Percentiles rank a stretch among this genome's conserved stretches.
Evolutionary conservation across 2,329 filamentous ascomycete species (phyloP).

Genomic region (Aplosporella prunicola): DNA sequence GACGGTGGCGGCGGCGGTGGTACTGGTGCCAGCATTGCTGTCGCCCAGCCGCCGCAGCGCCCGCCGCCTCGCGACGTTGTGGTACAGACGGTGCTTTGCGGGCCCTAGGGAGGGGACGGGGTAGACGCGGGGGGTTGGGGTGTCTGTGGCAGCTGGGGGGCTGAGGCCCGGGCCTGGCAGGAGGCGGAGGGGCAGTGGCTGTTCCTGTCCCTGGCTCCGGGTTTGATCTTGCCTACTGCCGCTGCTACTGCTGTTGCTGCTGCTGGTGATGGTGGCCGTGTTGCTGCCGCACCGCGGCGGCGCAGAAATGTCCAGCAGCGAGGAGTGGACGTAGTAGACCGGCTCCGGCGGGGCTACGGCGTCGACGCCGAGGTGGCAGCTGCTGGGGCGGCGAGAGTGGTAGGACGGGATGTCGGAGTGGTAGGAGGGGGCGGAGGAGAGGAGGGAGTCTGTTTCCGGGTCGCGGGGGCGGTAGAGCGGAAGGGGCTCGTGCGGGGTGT

Average conservation of each 20-base stretch:
- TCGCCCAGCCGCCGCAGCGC: conserved; percentile 11
- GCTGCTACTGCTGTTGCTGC: too few relatives aligned
- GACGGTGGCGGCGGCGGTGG: neutral
- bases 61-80: conserved; percentile 55
- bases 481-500: conserved; percentile 24
- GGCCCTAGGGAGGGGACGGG: conserved; percentile 42
- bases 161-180: conserved; percentile 11
- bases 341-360: neutral
- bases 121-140: conserved; percentile 15
- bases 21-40: conserved; percentile 13
- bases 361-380: conserved; percentile 29
- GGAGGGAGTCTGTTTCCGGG: conserved; percentile 58
- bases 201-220: neutral
- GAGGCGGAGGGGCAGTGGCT: neutral
- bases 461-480: conserved; percentile 33
- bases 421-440: conserved; percentile 55
- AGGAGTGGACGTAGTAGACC: conserved; percentile 6
- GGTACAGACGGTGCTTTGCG: conserved; percentile 48
- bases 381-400: conserved; percentile 41
- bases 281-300: conserved; percentile 4
- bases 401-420: conserved; percentile 55
- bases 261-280: conserved; percentile 8
- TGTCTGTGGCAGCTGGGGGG: conserved; percentile 13
- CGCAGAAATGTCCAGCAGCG: conserved; percentile 9
- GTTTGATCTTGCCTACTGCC: too few relatives aligned